Evolutionary conservation across 768 basidiomycete genomes (phyloP), one percentile per base, ranked within the genome.

Genomic region (Tephrocybe sp.): DNA sequence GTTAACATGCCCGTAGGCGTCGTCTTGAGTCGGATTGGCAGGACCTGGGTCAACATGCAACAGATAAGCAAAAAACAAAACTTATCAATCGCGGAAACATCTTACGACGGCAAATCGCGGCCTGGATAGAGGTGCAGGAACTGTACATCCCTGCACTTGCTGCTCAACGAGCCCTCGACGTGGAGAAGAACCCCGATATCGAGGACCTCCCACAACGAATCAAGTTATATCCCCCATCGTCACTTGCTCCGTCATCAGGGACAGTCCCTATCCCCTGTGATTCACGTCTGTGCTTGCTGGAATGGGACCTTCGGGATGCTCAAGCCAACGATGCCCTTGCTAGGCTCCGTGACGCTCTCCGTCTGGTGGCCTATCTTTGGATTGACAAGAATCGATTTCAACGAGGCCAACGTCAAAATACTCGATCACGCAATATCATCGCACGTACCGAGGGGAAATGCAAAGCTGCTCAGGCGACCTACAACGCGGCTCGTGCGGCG

Each of bases 361-460:
- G 39, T 7, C 46, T 57, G 5, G 16, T 44, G 16, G 23, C 33
- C 24, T 51, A 50, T 40, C 42, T 57, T n/a, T 41, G 30, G 16
- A 50, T 39, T 7, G 49, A 54, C 42, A 57, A 57, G 39, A 24
- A 54, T 25, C 31, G 30, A 24, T 55, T 52, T 30, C 51, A 52
- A 22, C 40, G 23, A 1, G 54, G 57, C 8, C 54, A 55, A 48
- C 25, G 41, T 10, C 41, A 44, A 11, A 57, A 57, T 42, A 57
- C 49, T n/a, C 27, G 49, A 9, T 54, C 52, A 7, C 13, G 27
- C 7, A 18, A 16, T 2, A 42, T 58, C 22, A 49, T 58, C 36
- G 18, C 36, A 1, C 18, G 54, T 3, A 34, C 42, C 3, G 29
- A 55, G 19, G 48, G 18, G 2, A 58, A 53, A 23, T 45, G 49